Evolutionary conservation across 306 rosid species (phyloP).

Genomic region (Oemleria cerasiformis): DNA sequence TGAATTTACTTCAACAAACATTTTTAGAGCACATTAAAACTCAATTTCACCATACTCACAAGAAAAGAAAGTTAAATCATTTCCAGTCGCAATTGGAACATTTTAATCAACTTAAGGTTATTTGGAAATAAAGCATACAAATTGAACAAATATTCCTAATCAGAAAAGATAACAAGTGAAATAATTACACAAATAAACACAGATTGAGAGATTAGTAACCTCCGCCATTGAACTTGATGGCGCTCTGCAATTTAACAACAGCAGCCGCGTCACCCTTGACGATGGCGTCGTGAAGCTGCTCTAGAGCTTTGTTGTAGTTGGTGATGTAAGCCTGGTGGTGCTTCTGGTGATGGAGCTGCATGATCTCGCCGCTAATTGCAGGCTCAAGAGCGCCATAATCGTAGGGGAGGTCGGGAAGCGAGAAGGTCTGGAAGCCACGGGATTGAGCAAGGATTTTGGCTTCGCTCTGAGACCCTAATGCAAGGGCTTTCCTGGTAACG

Average conservation of each 20-base stretch:
- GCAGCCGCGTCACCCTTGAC: slow-evolving; percentile 57
- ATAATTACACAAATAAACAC: background rate
- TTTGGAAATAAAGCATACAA: background rate
- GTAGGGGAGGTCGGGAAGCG: slow-evolving; percentile 83
- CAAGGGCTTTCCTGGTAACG: slow-evolving; percentile 27
- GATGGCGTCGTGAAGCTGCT: slow-evolving; percentile 70
- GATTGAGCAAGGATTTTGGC: slow-evolving; percentile 27
- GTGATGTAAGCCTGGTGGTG: slow-evolving; percentile 89
- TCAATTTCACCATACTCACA: background rate
- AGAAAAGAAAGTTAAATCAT: background rate
- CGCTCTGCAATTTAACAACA: slow-evolving; percentile 69
- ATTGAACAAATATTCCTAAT: background rate
- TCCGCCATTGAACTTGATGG: slow-evolving; percentile 89
- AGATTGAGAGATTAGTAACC: slow-evolving; percentile 27
- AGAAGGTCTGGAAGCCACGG: slow-evolving; percentile 60
- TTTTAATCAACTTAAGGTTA: background rate
- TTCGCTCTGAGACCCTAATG: slow-evolving; percentile 13
- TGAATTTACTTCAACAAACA: background rate
- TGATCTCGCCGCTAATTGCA: slow-evolving; percentile 77
- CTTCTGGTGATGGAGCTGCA: slow-evolving; percentile 91
- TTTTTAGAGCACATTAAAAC: background rate
- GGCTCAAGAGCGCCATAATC: slow-evolving; percentile 92
- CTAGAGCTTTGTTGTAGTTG: slow-evolving; percentile 89
- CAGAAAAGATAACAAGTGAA: background rate
- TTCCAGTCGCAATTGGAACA: background rate